Evolutionary conservation across 495 filamentous ascomycete genomes (phyloP).

Genomic region (Margaritispora aquatica): DNA sequence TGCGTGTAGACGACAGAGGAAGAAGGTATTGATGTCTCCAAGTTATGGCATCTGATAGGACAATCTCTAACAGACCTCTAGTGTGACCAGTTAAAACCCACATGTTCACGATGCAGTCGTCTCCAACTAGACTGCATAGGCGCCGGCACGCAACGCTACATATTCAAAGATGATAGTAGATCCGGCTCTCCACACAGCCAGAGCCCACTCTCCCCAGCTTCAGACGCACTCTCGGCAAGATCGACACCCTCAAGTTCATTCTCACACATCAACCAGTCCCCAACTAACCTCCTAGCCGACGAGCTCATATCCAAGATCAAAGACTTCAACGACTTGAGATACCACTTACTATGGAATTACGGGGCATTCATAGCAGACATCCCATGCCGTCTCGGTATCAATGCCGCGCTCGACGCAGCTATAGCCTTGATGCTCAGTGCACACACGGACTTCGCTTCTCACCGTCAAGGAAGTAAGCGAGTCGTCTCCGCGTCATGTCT

Average conservation of each 20-base stretch:
- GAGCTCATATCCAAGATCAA: background rate
- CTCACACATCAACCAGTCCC: too few species aligned
- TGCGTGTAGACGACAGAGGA: background rate
- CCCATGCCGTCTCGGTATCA: background rate
- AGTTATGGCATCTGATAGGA: background rate
- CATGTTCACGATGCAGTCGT: background rate
- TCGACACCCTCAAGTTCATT: too few species aligned
- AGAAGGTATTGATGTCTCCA: background rate
- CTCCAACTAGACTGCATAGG: background rate
- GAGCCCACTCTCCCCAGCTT: background rate
- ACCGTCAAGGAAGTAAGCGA: background rate
- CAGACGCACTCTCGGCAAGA: too few species aligned
- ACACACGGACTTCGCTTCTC: background rate
- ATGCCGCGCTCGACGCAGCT: background rate
- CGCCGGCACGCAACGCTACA: background rate
- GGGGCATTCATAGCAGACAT: background rate
- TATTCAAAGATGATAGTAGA: background rate
- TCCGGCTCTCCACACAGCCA: too few species aligned
- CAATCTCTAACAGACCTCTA: background rate
- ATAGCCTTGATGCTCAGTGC: background rate
- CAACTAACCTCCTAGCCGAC: background rate
- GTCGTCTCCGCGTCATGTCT: background rate
- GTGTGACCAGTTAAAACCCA: background rate
- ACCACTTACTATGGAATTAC: background rate
- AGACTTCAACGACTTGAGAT: background rate